These are phyloP conservation scores for Rubia yunnanensis DNA, from an alignment of 257 asterid genomes.

Conservation along the genomic window DNA sequence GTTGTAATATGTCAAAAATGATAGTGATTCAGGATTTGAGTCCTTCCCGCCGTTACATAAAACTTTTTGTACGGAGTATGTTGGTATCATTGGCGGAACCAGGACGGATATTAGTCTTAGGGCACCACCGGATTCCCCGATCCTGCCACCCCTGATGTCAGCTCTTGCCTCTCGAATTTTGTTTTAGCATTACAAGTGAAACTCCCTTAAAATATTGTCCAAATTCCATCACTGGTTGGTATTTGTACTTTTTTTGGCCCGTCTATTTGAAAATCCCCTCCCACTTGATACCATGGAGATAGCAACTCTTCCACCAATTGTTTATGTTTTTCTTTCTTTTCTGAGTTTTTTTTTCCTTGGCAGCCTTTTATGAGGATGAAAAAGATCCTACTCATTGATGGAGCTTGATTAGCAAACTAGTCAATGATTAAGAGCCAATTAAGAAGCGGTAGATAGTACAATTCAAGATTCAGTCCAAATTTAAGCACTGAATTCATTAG, in stretches of 20 bases:
- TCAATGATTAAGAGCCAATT: constrained; percentile 21
- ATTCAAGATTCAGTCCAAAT: constrained; percentile 32
- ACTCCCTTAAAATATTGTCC: too few relatives aligned
- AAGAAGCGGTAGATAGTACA: constrained; percentile 10
- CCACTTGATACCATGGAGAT: neutral
- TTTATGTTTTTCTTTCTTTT: constrained; percentile 5
- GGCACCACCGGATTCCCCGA: too few relatives aligned
- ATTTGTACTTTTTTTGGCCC: neutral
- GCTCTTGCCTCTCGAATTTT: too few relatives aligned
- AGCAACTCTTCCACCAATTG: constrained; percentile 40
- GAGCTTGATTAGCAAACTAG: constrained; percentile 1
- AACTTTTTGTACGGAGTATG: too few relatives aligned
- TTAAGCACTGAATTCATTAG: constrained; percentile 11
- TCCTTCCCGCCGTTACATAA: too few relatives aligned
- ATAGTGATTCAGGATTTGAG: too few relatives aligned
- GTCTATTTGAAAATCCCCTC: neutral
- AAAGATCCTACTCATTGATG: constrained; percentile 19
- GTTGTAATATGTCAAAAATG: too few relatives aligned
- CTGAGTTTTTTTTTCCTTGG: constrained; percentile 16
- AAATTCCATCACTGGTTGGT: too few relatives aligned
- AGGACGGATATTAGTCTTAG: too few relatives aligned
- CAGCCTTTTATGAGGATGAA: constrained; percentile 10
- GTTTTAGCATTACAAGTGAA: too few relatives aligned
- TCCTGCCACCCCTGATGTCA: too few relatives aligned
- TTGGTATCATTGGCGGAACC: too few relatives aligned